Evolutionary conservation across 768 basidiomycete genomes (phyloP).

Genomic region (Lepiota subincarnata): DNA sequence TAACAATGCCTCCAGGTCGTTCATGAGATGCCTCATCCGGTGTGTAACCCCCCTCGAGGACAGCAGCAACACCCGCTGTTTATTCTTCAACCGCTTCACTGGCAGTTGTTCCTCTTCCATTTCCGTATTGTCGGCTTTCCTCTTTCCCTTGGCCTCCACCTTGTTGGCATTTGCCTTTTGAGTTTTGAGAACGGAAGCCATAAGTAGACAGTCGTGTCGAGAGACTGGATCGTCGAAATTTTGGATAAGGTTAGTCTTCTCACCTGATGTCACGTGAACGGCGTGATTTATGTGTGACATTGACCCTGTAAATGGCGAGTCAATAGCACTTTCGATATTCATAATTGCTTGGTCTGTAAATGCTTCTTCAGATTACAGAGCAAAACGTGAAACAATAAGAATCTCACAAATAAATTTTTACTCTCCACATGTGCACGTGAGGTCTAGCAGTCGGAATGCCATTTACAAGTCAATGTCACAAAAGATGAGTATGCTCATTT

Average conservation of each 20-base stretch:
- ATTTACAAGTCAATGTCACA: too few relatives aligned
- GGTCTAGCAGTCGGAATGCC: too few relatives aligned
- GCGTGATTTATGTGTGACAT: too few relatives aligned
- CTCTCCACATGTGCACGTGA: too few relatives aligned
- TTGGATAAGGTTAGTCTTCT: neutral
- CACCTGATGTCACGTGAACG: too few relatives aligned
- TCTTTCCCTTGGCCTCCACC: constrained; percentile 55
- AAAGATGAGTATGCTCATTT: too few relatives aligned
- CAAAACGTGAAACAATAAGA: too few relatives aligned
- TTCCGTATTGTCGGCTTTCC: constrained; percentile 58
- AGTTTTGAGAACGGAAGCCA: constrained; percentile 64
- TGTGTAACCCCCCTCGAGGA: constrained; percentile 93
- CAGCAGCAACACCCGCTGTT: constrained; percentile 90
- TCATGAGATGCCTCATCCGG: constrained; percentile 97
- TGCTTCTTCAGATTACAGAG: too few relatives aligned
- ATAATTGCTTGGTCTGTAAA: too few relatives aligned
- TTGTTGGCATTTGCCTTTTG: constrained; percentile 56
- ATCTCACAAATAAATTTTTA: too few relatives aligned
- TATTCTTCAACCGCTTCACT: constrained; percentile 70
- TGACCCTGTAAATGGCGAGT: too few relatives aligned
- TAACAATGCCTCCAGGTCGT: constrained; percentile 82
- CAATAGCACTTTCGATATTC: too few relatives aligned
- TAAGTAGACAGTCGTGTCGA: constrained; percentile 23
- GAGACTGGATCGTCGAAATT: neutral
- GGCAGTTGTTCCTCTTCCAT: constrained; percentile 32